Percentiles rank a stretch among this genome's conserved stretches.
Conservation (phyloP, 2,329 filamentous ascomycete species). For the Alternaria longipes region DNA sequence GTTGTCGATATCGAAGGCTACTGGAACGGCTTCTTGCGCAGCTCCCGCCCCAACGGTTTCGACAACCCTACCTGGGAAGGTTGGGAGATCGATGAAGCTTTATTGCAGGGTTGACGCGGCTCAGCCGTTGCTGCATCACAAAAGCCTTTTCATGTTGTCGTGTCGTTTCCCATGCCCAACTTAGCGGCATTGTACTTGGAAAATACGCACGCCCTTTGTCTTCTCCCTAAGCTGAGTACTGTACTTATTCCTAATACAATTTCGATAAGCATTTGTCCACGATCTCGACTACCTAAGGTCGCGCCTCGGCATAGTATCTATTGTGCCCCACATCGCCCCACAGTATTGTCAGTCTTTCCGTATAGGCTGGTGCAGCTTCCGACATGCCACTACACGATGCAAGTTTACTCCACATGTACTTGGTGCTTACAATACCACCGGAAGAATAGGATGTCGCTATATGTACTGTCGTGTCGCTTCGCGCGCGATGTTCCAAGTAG, state of each 20-base stretch:
- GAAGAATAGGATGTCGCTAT: neutral
- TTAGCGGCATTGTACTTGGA: constrained; percentile 2
- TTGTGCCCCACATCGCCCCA: constrained; percentile 12
- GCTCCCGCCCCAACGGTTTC: constrained; percentile 62
- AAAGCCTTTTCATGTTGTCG: neutral
- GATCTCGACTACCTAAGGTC: neutral
- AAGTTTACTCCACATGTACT: neutral
- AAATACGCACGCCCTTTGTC: neutral
- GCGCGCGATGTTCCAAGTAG: neutral
- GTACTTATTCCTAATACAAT: neutral
- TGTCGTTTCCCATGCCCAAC: constrained; percentile 1
- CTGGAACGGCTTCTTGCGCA: constrained; percentile 59
- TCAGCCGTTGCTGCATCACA: neutral
- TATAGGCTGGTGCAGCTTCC: constrained; percentile 20
- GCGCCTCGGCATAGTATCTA: neutral
- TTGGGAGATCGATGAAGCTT: constrained; percentile 55
- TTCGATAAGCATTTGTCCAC: neutral
- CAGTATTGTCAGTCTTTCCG: neutral
- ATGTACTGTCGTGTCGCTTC: neutral
- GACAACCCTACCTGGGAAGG: constrained; percentile 60
- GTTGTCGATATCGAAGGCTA: constrained; percentile 58
- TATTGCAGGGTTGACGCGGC: constrained; percentile 38
- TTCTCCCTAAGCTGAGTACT: neutral
- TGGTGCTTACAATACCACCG: neutral
- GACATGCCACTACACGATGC: constrained; percentile 5